phyloP scores from a whole-genome alignment of 164 flowering plant genomes.

The Tetrastigma voinierianum region DNA sequence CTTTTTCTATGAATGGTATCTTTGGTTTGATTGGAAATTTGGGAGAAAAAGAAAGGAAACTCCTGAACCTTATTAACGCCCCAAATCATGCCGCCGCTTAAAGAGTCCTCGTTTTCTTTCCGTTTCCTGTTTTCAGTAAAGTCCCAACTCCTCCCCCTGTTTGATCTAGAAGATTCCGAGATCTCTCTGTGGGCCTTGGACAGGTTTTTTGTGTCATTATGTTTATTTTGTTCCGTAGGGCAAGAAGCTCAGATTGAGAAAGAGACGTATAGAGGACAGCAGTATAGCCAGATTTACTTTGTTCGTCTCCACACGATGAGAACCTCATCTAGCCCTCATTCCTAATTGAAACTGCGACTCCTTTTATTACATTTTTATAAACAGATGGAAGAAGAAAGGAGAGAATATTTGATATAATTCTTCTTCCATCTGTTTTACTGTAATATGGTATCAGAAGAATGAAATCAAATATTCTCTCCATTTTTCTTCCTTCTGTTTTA shows the following conservation, averaged over 20 bases:
- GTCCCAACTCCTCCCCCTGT: background rate
- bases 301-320: conserved; percentile 77
- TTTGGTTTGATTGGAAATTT: too few relatives aligned
- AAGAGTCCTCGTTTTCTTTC: background rate
- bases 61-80: background rate
- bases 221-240: conserved; percentile 36
- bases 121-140: background rate
- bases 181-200: too few relatives aligned
- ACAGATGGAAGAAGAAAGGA: too few relatives aligned
- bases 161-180: too few relatives aligned
- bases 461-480: too few relatives aligned
- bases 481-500: too few relatives aligned
- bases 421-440: too few relatives aligned
- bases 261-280: conserved; percentile 88
- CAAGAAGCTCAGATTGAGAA: conserved; percentile 61
- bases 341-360: conserved; percentile 66
- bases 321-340: conserved; percentile 64
- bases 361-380: too few relatives aligned
- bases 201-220: background rate
- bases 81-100: background rate
- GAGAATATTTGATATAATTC: too few relatives aligned
- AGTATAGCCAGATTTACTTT: conserved; percentile 94
- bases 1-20: too few relatives aligned
- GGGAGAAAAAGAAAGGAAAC: too few relatives aligned
- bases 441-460: too few relatives aligned